A percentile compares a stretch with the other conserved stretches of the same genome.
Conservation (phyloP, 345 rosid genomes). For the Geranium brycei region DNA sequence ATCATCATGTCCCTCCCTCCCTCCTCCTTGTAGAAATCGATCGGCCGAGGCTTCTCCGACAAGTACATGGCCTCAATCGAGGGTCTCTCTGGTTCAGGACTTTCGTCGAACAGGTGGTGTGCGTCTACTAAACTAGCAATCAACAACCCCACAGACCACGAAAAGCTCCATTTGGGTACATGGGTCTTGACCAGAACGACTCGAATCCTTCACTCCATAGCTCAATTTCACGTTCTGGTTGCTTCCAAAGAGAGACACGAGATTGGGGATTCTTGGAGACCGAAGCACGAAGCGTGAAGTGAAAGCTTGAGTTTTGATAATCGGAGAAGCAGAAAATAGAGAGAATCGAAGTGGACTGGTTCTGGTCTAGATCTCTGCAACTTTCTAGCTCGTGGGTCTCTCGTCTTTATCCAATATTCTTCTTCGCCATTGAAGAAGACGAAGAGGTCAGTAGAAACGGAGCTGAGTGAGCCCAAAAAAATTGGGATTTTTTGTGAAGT, state of each 20-base stretch:
- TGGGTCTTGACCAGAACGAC: neutral
- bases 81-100: neutral
- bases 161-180: neutral
- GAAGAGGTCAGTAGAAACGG: neutral
- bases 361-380: neutral
- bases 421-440: neutral
- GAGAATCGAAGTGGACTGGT: neutral
- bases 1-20: conserved; percentile 63
- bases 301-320: neutral
- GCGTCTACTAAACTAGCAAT: neutral
- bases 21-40: conserved; percentile 70
- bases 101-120: neutral
- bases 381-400: neutral
- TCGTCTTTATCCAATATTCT: neutral
- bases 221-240: neutral
- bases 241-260: neutral
- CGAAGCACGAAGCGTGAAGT: neutral
- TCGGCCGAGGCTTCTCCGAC: conserved; percentile 70
- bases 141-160: neutral
- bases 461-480: neutral
- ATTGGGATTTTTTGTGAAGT: neutral
- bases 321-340: neutral
- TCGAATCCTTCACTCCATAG: neutral
- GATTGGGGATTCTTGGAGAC: neutral
- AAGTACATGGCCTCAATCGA: conserved; percentile 40